Base-by-base conservation (phyloP, 768 basidiomycete species). In the Auricularia sp. region DNA sequence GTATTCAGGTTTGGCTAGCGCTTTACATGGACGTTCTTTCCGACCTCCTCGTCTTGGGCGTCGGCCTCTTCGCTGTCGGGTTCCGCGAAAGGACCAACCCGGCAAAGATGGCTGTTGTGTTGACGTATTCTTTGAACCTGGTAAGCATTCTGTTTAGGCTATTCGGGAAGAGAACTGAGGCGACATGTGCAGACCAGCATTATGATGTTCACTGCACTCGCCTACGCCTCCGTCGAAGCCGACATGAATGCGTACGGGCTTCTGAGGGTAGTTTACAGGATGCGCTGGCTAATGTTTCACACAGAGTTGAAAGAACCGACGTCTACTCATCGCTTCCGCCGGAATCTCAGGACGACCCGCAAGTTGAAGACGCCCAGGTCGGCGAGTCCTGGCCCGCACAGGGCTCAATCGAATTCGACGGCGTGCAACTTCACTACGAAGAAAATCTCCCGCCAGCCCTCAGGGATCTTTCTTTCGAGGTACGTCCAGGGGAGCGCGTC, bases 41-140 rank as follows among this genome's bases (percentile, higher is more conserved):
- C 1, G 87, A 88, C 68, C 65, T 85, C n/a, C 74, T 91, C 16
- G 77, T 90, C 35, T 77, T 90, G 23, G 86, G 87, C 1, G 87
- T 91, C 56, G 84, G 77, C 2, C 73, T 91, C 12, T 89, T 90
- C 70, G 87, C 85, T 1, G 83, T 84, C 14, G 83, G 84, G 2
- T 84, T 85, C 71, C 74, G 86, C 18, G 74, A 77, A 42, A 72
- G 78, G 0, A 80, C 85, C 34, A 77, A 81, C 66, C 85, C 87
- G 7, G 75, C 85, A 8, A 85, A 84, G 69, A 81, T 86, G 63
- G 83, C 86, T n/a, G 84, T 86, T 0, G 84, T 86, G 2, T 67
- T 87, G 23, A 78, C 81, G 0, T 87, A 86, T 69, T 78, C 82
- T 0, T 71, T 78, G 3, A 66, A 51, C 18, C 67, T 51, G 14